Evolutionary conservation across 805 yeast species (phyloP), one percentile per base, ranked within the genome.

Genomic region (Teunomyces cretensis): DNA sequence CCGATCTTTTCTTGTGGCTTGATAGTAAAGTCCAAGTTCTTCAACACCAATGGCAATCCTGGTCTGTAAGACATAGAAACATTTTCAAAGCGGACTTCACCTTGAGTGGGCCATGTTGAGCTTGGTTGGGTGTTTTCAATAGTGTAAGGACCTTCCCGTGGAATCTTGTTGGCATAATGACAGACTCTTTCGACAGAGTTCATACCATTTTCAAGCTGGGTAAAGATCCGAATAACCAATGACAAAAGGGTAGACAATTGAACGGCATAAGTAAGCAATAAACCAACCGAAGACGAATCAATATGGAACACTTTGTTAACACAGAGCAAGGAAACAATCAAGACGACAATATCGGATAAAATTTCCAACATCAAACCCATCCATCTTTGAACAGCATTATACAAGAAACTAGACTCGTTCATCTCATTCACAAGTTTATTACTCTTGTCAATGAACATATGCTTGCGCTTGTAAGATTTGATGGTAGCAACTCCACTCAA

Each of bases 171-270:
- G n/a, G 56, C 61, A 47, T 67, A 69, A 39, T 69, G 74, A 36
- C 65, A 76, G 68, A 87, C 62, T 62, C 95, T 75, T 62, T 86
- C 94, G 16, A 80, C 87, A 0, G 90, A 79, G 54, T 84, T 85
- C 83, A 86, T 74, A 54, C 83, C 84, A 60, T 85, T 86, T 57
- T 87, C 94, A 26, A 83, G 76, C 54, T 80, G 81, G 1, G 92
- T 85, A 58, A 80, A 64, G 26, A 85, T 74, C 55, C 86, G 75
- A 48, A 86, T 73, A 50, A 83, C 72, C 28, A 26, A 26, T 8
- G 28, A 26, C 61, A 85, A 66, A 43, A 80, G 70, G 35, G 80
- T 79, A 17, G 81, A 72, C 36, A 82, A 67, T 44, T 70, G 73
- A 45, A 82, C 63, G 15, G 83, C 72, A 50, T 85, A 78, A 0